These are phyloP conservation scores for Eremochloa ophiuroides DNA, from an alignment of 176 grass and related monocot genomes.

Conservation along the genomic window DNA sequence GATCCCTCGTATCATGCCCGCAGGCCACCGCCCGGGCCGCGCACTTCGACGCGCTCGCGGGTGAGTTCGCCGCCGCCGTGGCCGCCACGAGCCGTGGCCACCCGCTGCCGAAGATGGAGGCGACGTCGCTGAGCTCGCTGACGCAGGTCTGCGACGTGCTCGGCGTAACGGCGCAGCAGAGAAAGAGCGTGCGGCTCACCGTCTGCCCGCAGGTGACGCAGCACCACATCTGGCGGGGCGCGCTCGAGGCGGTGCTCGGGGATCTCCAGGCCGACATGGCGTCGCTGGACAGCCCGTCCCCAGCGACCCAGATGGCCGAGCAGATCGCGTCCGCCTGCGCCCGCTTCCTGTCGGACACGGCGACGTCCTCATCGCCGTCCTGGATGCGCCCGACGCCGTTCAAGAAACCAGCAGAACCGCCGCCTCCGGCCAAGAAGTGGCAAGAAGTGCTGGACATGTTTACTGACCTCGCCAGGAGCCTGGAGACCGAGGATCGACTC, in stretches of 20 bases:
- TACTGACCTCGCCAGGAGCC: conserved; percentile 54
- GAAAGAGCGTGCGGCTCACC: conserved; percentile 59
- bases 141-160: conserved; percentile 59
- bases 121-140: conserved; percentile 46
- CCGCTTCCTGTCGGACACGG: conserved; percentile 39
- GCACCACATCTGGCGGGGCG: conserved; percentile 70
- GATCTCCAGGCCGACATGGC: conserved; percentile 55
- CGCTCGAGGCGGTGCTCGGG: conserved; percentile 61
- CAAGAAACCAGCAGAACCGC: conserved; percentile 26
- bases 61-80: conserved; percentile 34
- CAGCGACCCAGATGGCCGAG: conserved; percentile 46
- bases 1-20: conserved; percentile 26
- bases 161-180: conserved; percentile 61
- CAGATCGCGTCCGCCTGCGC: conserved; percentile 62
- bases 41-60: conserved; percentile 55
- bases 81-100: background rate
- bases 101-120: conserved; percentile 10
- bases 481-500: conserved; percentile 34
- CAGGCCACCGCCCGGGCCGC: conserved; percentile 29
- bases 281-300: conserved; percentile 20
- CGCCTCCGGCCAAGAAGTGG: conserved; percentile 49
- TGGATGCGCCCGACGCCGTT: conserved; percentile 69
- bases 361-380: conserved; percentile 40
- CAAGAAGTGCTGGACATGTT: conserved; percentile 88
- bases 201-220: conserved; percentile 84